A percentile compares a stretch with the other conserved stretches of the same genome.
Evolutionary conservation across 2,329 filamentous ascomycete genomes (phyloP).

Genomic region (Xylariaceae sp.): DNA sequence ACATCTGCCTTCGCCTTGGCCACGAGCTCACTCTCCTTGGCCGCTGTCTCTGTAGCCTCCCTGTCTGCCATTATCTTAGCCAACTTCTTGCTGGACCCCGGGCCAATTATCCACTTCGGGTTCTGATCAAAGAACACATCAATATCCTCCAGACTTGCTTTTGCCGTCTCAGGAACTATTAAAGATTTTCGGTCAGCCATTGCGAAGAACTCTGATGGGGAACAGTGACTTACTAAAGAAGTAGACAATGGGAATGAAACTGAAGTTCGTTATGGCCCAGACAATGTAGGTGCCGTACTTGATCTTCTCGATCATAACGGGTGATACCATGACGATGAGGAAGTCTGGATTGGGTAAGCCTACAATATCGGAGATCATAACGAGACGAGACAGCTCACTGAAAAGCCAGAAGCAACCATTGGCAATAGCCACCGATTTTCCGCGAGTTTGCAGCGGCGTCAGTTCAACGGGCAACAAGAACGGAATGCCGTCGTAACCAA

Average conservation of each 20-base stretch:
- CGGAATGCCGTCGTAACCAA: background rate
- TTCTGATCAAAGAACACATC: conserved; percentile 1
- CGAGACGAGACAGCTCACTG: background rate
- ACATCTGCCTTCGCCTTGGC: background rate
- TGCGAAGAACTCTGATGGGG: no score
- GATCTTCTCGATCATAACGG: background rate
- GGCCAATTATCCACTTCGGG: conserved; percentile 1
- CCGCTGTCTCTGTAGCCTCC: background rate
- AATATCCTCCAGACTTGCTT: conserved; percentile 1
- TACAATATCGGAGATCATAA: background rate
- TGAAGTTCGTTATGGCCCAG: background rate
- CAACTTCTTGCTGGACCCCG: conserved; percentile 1
- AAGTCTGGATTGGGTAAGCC: background rate
- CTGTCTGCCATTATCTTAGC: background rate
- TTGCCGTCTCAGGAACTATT: background rate
- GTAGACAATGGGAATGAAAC: conserved; percentile 1
- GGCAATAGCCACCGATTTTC: conserved; percentile 1
- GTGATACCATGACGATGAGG: conserved; percentile 1
- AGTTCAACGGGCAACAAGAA: conserved; percentile 1
- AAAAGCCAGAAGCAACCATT: conserved; percentile 1
- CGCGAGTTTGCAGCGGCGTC: conserved; percentile 1
- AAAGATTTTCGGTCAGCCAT: no score
- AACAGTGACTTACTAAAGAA: conserved; percentile 2
- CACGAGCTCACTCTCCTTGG: conserved; percentile 1
- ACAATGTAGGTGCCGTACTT: conserved; percentile 2